phyloP scores from a whole-genome alignment of 345 rosid genomes.

The Eutrema japonicum region DNA sequence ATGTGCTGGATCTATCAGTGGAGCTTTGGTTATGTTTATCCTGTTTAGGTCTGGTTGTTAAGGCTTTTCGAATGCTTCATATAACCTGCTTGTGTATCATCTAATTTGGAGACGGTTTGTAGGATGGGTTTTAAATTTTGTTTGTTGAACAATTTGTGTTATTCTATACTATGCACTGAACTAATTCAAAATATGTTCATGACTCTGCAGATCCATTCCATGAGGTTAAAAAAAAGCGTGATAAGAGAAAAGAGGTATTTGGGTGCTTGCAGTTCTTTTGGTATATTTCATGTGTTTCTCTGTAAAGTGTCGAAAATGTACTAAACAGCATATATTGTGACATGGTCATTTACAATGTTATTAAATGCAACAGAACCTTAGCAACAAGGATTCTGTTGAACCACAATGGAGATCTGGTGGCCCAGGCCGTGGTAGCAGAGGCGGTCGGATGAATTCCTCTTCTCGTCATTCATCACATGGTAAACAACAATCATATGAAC shows the following conservation, averaged over 20 bases:
- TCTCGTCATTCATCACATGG: conserved; percentile 64
- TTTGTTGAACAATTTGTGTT: neutral
- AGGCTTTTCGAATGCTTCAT: neutral
- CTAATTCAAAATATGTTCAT: conserved; percentile 37
- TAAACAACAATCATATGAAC: conserved; percentile 36
- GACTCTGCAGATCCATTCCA: conserved; percentile 74
- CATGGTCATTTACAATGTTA: conserved; percentile 18
- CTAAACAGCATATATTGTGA: conserved; percentile 7
- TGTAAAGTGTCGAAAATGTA: conserved; percentile 22
- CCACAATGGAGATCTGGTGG: conserved; percentile 71
- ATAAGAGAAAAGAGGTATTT: conserved; percentile 77
- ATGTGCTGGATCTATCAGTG: conserved; percentile 24
- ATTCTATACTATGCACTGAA: conserved; percentile 17
- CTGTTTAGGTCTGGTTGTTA: conserved; percentile 1
- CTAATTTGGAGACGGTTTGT: neutral
- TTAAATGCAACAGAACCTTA: conserved; percentile 52
- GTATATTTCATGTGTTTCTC: conserved; percentile 11
- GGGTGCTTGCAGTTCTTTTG: conserved; percentile 4
- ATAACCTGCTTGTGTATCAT: conserved; percentile 1
- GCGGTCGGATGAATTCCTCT: conserved; percentile 56
- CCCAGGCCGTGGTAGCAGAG: conserved; percentile 66
- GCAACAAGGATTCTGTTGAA: conserved; percentile 71
- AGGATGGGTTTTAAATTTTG: conserved; percentile 1
- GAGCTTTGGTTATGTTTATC: conserved; percentile 6
- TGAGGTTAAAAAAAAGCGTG: conserved; percentile 87